phyloP scores from a whole-genome alignment of 441 rosid genomes.

The Corymbia calophylla region DNA sequence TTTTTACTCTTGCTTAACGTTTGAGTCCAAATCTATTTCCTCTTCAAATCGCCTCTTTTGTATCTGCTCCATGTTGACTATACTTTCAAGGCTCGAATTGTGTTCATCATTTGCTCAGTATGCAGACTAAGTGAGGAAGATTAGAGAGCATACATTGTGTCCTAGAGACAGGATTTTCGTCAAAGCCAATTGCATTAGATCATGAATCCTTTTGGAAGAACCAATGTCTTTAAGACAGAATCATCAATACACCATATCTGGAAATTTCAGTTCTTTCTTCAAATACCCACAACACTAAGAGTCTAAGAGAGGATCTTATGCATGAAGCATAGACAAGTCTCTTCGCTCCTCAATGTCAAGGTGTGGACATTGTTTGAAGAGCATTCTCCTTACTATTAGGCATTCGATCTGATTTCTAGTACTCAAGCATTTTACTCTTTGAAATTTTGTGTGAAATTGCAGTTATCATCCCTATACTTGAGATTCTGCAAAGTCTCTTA shows the following conservation, averaged over 20 bases:
- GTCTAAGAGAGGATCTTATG: background rate
- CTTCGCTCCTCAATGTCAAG: background rate
- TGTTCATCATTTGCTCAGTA: no score
- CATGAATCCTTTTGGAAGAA: no score
- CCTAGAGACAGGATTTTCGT: no score
- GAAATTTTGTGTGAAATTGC: background rate
- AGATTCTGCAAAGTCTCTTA: background rate
- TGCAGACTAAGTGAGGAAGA: no score
- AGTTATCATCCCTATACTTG: background rate
- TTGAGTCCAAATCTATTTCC: background rate
- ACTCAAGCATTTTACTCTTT: background rate
- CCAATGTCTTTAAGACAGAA: no score
- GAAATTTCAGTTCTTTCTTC: background rate
- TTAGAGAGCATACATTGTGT: no score
- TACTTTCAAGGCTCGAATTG: background rate
- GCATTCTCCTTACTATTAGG: background rate
- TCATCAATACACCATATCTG: rapidly evolving
- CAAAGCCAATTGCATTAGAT: no score
- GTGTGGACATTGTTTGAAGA: background rate
- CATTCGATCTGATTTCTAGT: background rate
- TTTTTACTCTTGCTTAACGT: background rate
- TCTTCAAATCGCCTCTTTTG: background rate
- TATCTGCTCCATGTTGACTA: background rate
- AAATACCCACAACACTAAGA: background rate
- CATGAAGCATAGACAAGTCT: background rate